Evolutionary conservation across 148 eudicot genomes (phyloP).

Genomic region (Fagopyrum tataricum): DNA sequence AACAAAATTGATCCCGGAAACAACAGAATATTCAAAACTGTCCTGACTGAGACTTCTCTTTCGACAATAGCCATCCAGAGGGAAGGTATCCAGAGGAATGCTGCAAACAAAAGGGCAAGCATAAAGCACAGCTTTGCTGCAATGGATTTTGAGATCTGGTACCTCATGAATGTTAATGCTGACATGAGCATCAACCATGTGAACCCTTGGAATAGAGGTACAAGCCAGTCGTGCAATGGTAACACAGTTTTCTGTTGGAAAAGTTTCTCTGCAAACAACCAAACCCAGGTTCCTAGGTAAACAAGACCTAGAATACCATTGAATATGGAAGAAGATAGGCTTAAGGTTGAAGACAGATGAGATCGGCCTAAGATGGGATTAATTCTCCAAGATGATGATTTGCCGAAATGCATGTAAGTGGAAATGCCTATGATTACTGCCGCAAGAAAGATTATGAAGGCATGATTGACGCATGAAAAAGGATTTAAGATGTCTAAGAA

Average conservation of each 20-base stretch:
- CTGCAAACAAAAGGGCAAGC: neutral
- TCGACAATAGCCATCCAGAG: neutral
- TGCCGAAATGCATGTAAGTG: neutral
- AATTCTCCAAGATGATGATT: neutral
- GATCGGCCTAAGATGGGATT: neutral
- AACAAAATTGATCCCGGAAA: neutral
- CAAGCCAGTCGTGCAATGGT: neutral
- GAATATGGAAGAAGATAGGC: slow-evolving; percentile 17
- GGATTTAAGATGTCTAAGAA: slow-evolving; percentile 2
- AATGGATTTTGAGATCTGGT: neutral
- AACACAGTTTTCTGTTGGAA: slow-evolving; percentile 7
- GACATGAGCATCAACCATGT: too few relatives aligned
- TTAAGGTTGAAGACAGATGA: neutral
- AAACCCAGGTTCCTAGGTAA: slow-evolving; percentile 18
- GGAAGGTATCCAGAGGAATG: neutral
- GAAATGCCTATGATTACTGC: neutral
- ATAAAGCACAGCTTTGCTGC: neutral
- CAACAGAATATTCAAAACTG: neutral
- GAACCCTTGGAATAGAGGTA: neutral
- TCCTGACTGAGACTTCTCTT: neutral
- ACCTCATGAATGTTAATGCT: neutral
- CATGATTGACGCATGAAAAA: neutral
- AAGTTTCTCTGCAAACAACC: slow-evolving; percentile 17
- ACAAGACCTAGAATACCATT: slow-evolving; percentile 24
- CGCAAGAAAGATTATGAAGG: neutral